phyloP scores from a whole-genome alignment of 768 basidiomycete species.

The Tylopilus rubrobrunneus region DNA sequence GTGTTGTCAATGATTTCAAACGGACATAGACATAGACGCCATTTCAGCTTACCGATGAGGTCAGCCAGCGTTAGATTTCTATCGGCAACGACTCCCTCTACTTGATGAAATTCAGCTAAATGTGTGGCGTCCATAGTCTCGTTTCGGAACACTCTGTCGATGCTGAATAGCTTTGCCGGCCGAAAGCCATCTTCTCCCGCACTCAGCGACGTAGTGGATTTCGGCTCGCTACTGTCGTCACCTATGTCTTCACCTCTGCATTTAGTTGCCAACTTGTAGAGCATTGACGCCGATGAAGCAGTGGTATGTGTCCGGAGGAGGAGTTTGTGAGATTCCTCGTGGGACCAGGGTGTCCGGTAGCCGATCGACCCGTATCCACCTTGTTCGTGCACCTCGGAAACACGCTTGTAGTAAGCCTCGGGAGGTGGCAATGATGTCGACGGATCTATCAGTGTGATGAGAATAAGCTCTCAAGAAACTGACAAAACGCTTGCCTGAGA shows the following conservation, averaged over 20 bases:
- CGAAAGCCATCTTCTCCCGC: conserved; percentile 68
- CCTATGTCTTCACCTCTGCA: conserved; percentile 58
- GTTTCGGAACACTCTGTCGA: conserved; percentile 97
- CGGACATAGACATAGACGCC: background rate
- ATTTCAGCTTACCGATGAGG: conserved; percentile 68
- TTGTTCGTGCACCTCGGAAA: conserved; percentile 77
- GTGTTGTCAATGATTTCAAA: background rate
- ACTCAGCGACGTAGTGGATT: conserved; percentile 7
- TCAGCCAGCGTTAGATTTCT: conserved; percentile 88
- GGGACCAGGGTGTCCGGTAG: conserved; percentile 96
- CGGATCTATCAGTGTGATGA: conserved; percentile 57
- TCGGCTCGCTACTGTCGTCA: conserved; percentile 29
- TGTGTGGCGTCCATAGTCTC: conserved; percentile 99
- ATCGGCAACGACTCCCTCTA: conserved; percentile 99
- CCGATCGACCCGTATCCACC: conserved; percentile 91
- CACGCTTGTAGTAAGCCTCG: conserved; percentile 78
- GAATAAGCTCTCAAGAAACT: background rate
- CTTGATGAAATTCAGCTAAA: conserved; percentile 98
- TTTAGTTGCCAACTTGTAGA: conserved; percentile 87
- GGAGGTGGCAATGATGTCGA: conserved; percentile 70
- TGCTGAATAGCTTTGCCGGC: conserved; percentile 93
- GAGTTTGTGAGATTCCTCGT: conserved; percentile 87
- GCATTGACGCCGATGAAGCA: conserved; percentile 88
- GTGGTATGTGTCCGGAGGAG: conserved; percentile 97
- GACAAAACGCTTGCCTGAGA: conserved; percentile 61